Evolutionary conservation across 1,284 basidiomycete genomes (phyloP).

Genomic region (Thecaphora thlaspeos): DNA sequence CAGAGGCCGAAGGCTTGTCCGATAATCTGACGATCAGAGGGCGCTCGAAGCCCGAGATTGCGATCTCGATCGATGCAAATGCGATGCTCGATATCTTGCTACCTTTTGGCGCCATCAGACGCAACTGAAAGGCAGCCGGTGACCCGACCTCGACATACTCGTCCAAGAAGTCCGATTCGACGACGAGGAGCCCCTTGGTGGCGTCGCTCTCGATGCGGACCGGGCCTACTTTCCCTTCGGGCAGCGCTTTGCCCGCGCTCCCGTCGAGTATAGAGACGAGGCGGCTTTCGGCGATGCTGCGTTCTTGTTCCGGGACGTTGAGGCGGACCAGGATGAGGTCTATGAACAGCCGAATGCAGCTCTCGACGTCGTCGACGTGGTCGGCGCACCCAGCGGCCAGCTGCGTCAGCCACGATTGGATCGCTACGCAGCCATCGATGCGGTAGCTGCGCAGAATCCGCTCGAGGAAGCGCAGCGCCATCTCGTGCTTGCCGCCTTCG

Average conservation of each 20-base stretch:
- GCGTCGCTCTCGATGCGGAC: slow-evolving; percentile 6
- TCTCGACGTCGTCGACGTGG: slow-evolving; percentile 11
- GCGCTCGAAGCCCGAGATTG: background rate
- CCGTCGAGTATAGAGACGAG: too few relatives aligned
- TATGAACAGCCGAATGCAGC: slow-evolving; percentile 8
- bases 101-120: background rate
- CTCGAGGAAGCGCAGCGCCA: slow-evolving; percentile 47
- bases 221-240: background rate
- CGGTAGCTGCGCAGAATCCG: slow-evolving; percentile 39
- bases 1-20: too few relatives aligned
- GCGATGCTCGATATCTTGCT: background rate
- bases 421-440: slow-evolving; percentile 15
- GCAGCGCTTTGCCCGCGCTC: slow-evolving; percentile 3
- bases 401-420: slow-evolving; percentile 12
- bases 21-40: background rate
- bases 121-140: slow-evolving; percentile 8
- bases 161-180: slow-evolving; percentile 7
- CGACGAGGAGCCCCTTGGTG: slow-evolving; percentile 2
- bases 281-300: too few relatives aligned
- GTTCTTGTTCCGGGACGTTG: background rate
- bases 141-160: slow-evolving; percentile 1
- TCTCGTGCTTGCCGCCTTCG: slow-evolving; percentile 22
- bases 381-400: slow-evolving; percentile 19
- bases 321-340: slow-evolving; percentile 12
- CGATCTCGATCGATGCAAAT: background rate